A percentile compares a stretch with the other conserved stretches of the same genome.
These are phyloP conservation scores for Russula sp. DNA, from an alignment of 768 basidiomycete species.

Conservation along the genomic window DNA sequence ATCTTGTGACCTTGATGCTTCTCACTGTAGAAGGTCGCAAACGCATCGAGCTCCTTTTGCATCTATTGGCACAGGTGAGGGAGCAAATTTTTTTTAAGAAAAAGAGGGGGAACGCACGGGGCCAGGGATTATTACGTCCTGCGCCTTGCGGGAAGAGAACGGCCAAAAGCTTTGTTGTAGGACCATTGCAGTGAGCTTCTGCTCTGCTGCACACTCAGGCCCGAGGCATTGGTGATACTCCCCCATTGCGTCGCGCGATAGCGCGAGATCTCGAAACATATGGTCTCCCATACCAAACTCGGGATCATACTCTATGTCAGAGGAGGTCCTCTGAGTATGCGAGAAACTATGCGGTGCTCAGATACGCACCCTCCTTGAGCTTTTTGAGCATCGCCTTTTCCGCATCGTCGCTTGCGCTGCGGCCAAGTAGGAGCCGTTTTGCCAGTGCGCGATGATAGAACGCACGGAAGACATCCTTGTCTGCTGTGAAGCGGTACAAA, in stretches of 20 bases:
- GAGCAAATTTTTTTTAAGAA: not conserved
- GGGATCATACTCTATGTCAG: slow-evolving; percentile 75
- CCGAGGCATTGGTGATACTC: slow-evolving; percentile 49
- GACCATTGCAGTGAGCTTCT: slow-evolving; percentile 67
- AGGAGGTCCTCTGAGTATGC: not conserved
- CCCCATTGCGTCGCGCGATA: slow-evolving; percentile 67
- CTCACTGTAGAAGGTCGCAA: slow-evolving; percentile 63
- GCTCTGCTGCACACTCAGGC: slow-evolving; percentile 30
- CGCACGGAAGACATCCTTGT: slow-evolving; percentile 90
- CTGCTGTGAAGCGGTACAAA: slow-evolving; percentile 82
- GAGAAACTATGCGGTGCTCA: not conserved
- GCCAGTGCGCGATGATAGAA: slow-evolving; percentile 87
- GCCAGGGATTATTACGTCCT: slow-evolving; percentile 50
- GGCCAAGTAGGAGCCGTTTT: slow-evolving; percentile 79
- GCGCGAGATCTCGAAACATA: slow-evolving; percentile 88
- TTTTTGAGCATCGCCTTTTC: slow-evolving; percentile 81
- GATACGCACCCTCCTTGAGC: slow-evolving; percentile 59
- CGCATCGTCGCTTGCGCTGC: slow-evolving; percentile 81
- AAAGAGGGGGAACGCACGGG: slow-evolving; percentile 30
- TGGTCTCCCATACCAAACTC: slow-evolving; percentile 92
- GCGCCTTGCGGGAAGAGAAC: slow-evolving; percentile 48
- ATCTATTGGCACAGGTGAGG: slow-evolving; percentile 44
- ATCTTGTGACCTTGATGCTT: slow-evolving; percentile 74
- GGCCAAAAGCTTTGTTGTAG: slow-evolving; percentile 91
- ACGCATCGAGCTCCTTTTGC: slow-evolving; percentile 60